A percentile compares a stretch with the other conserved stretches of the same genome.
phyloP scores from a whole-genome alignment of 2,329 filamentous ascomycete species.

The Metarhizium humberi region DNA sequence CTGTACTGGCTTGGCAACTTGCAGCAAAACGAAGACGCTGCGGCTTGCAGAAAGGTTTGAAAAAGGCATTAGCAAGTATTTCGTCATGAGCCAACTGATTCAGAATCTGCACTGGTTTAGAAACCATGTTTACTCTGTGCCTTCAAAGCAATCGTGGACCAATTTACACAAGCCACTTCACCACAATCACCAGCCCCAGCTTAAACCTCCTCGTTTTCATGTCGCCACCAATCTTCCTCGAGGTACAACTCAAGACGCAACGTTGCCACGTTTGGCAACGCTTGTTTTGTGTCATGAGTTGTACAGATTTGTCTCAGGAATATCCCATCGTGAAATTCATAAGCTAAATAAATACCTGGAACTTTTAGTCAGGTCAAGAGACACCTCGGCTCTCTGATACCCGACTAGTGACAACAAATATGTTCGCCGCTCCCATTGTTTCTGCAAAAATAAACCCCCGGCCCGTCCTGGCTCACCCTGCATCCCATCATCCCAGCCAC shows the following conservation, averaged over 20 bases:
- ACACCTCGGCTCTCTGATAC: neutral
- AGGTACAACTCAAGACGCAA: neutral
- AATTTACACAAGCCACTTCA: no score
- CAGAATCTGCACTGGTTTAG: no score
- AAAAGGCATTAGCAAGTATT: no score
- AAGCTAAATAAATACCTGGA: conserved; percentile 2
- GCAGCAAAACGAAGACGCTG: neutral
- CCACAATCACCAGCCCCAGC: no score
- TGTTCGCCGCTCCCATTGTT: neutral
- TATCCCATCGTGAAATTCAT: conserved; percentile 8
- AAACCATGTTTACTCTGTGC: no score
- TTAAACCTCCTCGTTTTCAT: no score
- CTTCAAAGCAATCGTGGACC: no score
- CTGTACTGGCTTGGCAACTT: neutral
- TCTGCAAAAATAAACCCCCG: neutral
- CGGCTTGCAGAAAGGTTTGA: no score
- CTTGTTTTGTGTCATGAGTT: neutral
- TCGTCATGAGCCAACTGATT: no score
- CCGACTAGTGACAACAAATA: conserved; percentile 5
- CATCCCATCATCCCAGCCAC: neutral
- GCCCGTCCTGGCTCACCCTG: neutral
- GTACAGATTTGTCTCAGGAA: neutral
- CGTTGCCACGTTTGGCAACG: neutral
- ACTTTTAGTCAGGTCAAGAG: neutral
- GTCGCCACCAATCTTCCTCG: neutral